Base-by-base conservation (phyloP, 805 yeast genomes). In the Ogataea thermomethanolica region DNA sequence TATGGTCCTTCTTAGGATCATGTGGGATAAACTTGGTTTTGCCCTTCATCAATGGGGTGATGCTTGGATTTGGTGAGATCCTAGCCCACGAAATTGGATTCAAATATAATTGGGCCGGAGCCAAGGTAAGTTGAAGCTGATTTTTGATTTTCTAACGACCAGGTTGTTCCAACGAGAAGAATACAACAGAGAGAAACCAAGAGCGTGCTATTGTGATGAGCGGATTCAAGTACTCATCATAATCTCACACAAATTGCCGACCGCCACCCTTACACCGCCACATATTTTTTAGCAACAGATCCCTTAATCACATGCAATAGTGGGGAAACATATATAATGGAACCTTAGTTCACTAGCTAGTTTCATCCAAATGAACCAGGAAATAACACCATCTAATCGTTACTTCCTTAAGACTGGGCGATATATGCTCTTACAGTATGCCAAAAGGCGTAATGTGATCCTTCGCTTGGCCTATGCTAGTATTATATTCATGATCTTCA, bases 1-100 rank as follows among this genome's bases (percentile, higher is more conserved):
- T 53, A 22, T 67, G 71, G 69, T 58, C 58, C 5, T 62, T 75
- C 27, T 31, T 74, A 20, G 62, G 67, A 29, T 69, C 72, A n/a
- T 59, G 83, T 15, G 73, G 89, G 2, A 78, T 91, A 47, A 91
- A 91, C 52, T 64, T 91, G 50, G 58, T 89, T 1, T 65, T 91
- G 33, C 98, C 98, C 2, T 89, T 91, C 55, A 70, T 91, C 51
- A 91, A 91, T 55, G 98, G 98, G 7, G 69, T 91, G 64, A 90
- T 90, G 96, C 73, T 91, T 36, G 98, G 98, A 0, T 88, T 91
- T 59, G 98, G 98, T 2, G 98, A 91, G 66, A 80, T 91, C 14
- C 67, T 87, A 43, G 98, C 98, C 7, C 96, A 90, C 59, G 97
- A 91, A 55, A 65, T 91, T 29, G 95, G 96, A 5, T 85, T 86